Conservation (phyloP, 352 stramenopile species). For the Pythium scleroteichum region DNA sequence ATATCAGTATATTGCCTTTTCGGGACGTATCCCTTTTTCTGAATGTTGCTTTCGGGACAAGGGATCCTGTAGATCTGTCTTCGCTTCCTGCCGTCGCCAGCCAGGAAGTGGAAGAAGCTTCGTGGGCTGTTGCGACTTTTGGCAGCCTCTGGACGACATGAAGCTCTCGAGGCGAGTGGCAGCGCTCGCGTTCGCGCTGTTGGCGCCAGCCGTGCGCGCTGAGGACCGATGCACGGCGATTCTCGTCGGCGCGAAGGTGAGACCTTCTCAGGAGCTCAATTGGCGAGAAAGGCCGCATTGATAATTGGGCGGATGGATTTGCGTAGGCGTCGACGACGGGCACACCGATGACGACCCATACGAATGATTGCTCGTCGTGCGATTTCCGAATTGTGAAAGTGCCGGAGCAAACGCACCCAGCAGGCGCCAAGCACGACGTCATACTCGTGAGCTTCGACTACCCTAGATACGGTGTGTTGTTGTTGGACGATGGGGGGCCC, state of each 20-base stretch:
- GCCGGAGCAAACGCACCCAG: slow-evolving; percentile 49
- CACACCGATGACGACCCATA: slow-evolving; percentile 81
- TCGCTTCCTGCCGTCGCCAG: not conserved
- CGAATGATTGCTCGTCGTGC: slow-evolving; percentile 81
- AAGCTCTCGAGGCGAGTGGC: not conserved
- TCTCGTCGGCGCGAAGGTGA: slow-evolving; percentile 9
- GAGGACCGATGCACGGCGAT: slow-evolving; percentile 13
- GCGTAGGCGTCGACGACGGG: slow-evolving; percentile 56
- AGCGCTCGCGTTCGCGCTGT: not conserved
- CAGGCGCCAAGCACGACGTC: slow-evolving; percentile 50
- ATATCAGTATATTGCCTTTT: not conserved
- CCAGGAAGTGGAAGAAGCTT: not conserved
- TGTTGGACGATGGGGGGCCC: not conserved
- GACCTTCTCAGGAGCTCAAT: not conserved
- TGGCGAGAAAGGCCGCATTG: not conserved
- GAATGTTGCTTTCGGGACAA: not conserved
- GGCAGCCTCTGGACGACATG: too few relatives aligned
- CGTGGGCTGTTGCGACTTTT: not conserved
- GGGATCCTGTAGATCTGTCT: not conserved
- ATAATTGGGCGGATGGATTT: not conserved
- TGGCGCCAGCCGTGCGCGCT: not conserved
- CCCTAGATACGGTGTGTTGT: slow-evolving; percentile 66
- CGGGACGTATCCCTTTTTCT: not conserved
- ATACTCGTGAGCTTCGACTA: slow-evolving; percentile 63
- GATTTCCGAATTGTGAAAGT: slow-evolving; percentile 86